Conservation (phyloP, 139 green algal genomes). For the Micractinium sp. region DNA sequence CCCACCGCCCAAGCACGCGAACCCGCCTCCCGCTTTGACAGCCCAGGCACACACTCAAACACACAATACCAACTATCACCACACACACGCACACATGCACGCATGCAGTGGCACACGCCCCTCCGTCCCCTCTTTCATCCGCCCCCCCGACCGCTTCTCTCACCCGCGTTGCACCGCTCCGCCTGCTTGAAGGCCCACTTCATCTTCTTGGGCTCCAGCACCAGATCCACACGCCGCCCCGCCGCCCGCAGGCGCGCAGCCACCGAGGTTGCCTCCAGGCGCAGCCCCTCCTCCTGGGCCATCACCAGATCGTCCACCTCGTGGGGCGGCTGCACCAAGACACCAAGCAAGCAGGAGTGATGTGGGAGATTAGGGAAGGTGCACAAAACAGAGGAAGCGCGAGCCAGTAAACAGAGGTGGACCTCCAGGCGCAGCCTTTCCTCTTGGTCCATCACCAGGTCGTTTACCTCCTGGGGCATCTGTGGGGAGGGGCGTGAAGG, state of each 20-base stretch:
- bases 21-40: too few species aligned
- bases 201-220: slow-evolving; percentile 93
- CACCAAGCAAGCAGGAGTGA: background rate
- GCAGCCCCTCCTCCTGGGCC: slow-evolving; percentile 74
- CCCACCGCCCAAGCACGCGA: too few species aligned
- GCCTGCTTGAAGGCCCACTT: slow-evolving; percentile 87
- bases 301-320: slow-evolving; percentile 88
- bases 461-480: slow-evolving; percentile 1
- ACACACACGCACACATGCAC: too few species aligned
- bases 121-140: background rate
- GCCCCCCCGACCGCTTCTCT: background rate
- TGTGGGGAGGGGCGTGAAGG: background rate
- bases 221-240: slow-evolving; percentile 88
- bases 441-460: background rate
- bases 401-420: background rate
- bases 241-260: slow-evolving; percentile 71
- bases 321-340: background rate
- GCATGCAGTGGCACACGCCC: background rate
- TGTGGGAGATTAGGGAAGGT: background rate
- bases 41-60: too few species aligned
- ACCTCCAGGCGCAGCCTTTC: too few species aligned
- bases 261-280: slow-evolving; percentile 63
- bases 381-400: background rate
- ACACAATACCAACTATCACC: too few species aligned
- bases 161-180: slow-evolving; percentile 36